Base-by-base conservation (phyloP, 306 rosid species). In the Lathyrus oleraceus region DNA sequence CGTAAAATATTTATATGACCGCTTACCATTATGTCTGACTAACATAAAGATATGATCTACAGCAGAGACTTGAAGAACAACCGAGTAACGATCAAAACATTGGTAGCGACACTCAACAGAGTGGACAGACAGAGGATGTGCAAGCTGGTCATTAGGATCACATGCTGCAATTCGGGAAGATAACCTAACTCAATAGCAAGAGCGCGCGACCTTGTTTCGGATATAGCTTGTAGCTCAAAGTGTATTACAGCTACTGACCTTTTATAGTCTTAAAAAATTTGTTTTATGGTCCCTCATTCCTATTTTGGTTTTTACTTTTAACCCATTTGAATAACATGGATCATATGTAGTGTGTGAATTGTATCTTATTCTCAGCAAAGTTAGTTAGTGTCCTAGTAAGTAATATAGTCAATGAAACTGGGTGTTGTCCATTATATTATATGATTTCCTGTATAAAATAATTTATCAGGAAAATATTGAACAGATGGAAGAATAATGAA, bases 41-140 rank as follows among this genome's bases (percentile, higher is more conserved):
- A 60, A 44, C 30, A 63, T 6, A 60, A 60, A 60, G 7, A 64
- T 71, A 51, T 64, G 62, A 43, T 72, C 30, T 84, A 47, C 95
- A 94, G 98, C 96, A 86, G 85, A 85, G 83, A 78, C 89, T 94
- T 2, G 97, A 86, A 56, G 97, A 94, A 73, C 64, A 36, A 65
- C 90, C 96, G 14, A 85, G 77, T 57, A 87, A 80, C 0, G 88
- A 85, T 61, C 87, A 80, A 72, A 82, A 83, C 58, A 64, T 42
- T 61, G 70, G 58, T 65, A 78, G 80, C 13, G 87, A 90, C 54
- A 35, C 81, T 68, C 88, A 88, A 67, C 89, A 84, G 69, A 87
- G 72, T 40, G 81, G 76, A 39, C 85, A 83, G 73, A 74, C 82
- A 40, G 82, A 90, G 75, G 71, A 43, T 3, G 79, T 78, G 80